phyloP scores from a whole-genome alignment of 116 monocot genomes.

The Zostera marina region DNA sequence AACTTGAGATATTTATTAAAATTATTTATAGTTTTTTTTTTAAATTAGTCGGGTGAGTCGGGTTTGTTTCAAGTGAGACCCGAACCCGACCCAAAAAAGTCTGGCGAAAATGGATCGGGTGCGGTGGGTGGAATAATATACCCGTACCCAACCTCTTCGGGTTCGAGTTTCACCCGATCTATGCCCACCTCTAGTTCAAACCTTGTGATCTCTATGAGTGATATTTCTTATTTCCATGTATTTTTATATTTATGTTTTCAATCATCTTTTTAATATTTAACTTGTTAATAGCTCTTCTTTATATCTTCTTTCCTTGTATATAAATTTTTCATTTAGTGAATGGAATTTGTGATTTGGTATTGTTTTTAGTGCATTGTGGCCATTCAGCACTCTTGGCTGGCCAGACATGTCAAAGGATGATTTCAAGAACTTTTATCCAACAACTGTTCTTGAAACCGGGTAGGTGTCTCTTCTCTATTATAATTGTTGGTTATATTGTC shows the following conservation, averaged over 20 bases:
- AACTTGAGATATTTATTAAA: no score
- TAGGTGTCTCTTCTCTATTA: conserved; percentile 17
- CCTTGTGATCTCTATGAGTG: background rate
- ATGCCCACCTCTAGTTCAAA: no score
- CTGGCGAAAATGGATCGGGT: no score
- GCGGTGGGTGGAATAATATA: no score
- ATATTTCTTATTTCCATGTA: background rate
- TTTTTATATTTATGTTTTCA: background rate
- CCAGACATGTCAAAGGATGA: conserved; percentile 81
- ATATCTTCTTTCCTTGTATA: background rate
- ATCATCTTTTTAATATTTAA: background rate
- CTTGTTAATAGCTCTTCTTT: background rate
- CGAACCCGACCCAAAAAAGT: no score
- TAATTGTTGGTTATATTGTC: background rate
- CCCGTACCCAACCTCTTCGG: no score
- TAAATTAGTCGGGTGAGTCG: no score
- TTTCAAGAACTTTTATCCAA: conserved; percentile 75
- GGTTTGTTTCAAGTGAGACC: no score
- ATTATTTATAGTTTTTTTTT: no score
- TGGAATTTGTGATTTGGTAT: background rate
- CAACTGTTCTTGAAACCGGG: conserved; percentile 93
- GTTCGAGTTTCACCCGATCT: no score
- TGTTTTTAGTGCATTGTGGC: conserved; percentile 67
- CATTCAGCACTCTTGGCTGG: conserved; percentile 99
- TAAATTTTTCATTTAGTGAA: background rate